Evolutionary conservation across 257 asterid species (phyloP), one percentile per base, ranked within the genome.

Genomic region (Fraxinus cuspidata): DNA sequence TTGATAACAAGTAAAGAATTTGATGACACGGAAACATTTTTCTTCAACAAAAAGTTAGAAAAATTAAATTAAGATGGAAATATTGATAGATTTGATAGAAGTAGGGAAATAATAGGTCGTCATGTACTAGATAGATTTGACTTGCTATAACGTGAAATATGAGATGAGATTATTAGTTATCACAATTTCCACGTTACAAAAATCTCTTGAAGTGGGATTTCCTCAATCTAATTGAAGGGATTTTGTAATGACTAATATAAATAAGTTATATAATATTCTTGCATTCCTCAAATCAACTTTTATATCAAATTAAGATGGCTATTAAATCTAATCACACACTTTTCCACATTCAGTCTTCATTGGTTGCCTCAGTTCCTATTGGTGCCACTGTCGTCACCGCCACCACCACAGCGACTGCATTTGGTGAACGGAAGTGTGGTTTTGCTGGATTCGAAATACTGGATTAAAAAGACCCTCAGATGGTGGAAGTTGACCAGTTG

Each of bases 381-480:
- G 27, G 12, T 4, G 0, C 19, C 12, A 1, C 7, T 1, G 38
- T 9, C 0, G 44, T 6, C 47, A 4, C 13, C 4, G 51, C 56
- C 56, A 15, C 56, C 19, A 13, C 5, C 19, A 47, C 1, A 3
- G 1, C 7, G 2, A 47, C 56, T 1, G 2, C n/a, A 47, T 47
- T 47, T 47, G n/a, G n/a, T 3, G 56, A 4, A 4, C n/a, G 4
- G 1, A 16, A 47, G 7, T 7, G 4, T 47, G n/a, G 56, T 47
- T 15, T 47, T 47, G 56, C 7, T 16, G 0, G 56, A 47, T 47
- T 15, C 5, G n/a, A 15, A 44, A 47, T 47, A 13, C 0, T 47
- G n/a, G 56, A 47, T 19, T n/a, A 15, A 47, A 72, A 74, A 8
- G 81, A 78, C 69, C 79, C 79, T 12, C 38, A 75, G 49, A 63